Percentiles rank a stretch among this genome's conserved stretches.
phyloP scores from a whole-genome alignment of 2,329 filamentous ascomycete genomes.

The Plenodomus biglobosus region DNA sequence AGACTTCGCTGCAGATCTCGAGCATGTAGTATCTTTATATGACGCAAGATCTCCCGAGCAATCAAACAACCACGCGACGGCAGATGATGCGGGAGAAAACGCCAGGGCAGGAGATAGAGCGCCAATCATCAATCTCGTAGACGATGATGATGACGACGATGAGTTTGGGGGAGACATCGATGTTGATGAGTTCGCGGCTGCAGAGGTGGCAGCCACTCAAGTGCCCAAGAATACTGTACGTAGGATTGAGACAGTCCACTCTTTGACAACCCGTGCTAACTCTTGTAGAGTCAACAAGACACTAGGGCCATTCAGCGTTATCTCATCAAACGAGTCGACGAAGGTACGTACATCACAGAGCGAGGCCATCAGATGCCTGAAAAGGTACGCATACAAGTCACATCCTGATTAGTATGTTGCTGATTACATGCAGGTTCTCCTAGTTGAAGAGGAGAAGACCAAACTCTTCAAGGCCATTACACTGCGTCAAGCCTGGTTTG shows the following conservation, averaged over 20 bases:
- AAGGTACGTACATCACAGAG: constrained; percentile 67
- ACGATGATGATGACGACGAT: constrained; percentile 48
- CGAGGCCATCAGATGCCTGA: constrained; percentile 64
- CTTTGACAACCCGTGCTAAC: constrained; percentile 62
- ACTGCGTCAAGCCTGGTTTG: constrained; percentile 83
- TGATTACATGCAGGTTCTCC: constrained; percentile 64
- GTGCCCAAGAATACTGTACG: constrained; percentile 58
- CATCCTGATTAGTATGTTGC: not conserved
- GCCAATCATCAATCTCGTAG: constrained; percentile 25
- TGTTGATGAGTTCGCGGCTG: constrained; percentile 67
- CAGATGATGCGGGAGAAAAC: constrained; percentile 1
- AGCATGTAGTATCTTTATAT: constrained; percentile 59
- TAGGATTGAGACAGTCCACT: constrained; percentile 40
- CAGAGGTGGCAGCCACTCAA: constrained; percentile 73
- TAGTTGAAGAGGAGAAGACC: constrained; percentile 77
- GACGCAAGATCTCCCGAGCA: constrained; percentile 47
- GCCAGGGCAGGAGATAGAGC: constrained; percentile 1
- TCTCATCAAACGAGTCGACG: constrained; percentile 72
- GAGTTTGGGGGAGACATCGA: constrained; percentile 74
- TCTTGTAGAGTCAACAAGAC: constrained; percentile 65
- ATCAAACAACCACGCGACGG: constrained; percentile 1
- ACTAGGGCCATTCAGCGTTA: constrained; percentile 82
- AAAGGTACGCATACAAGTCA: constrained; percentile 59
- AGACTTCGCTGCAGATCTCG: constrained; percentile 59
- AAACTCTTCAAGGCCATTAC: constrained; percentile 68